Conservation (phyloP, 148 eudicot species). For the Spergularia marina region DNA sequence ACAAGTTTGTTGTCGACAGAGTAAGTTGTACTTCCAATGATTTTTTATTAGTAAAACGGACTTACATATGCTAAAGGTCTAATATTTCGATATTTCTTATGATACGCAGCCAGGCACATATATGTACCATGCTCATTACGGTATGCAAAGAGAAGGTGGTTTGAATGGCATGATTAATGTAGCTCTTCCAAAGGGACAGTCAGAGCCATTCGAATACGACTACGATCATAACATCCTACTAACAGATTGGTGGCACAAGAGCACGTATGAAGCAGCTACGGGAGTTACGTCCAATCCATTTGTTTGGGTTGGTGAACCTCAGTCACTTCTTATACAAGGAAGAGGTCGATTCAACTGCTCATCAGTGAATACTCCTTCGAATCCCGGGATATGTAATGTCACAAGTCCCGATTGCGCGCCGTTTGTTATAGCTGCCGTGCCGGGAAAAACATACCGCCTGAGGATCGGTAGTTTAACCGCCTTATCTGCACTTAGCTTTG, state of each 20-base stretch:
- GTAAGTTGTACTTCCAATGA: conserved; percentile 24
- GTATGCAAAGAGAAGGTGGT: conserved; percentile 75
- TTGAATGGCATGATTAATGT: conserved; percentile 65
- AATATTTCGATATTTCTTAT: not conserved
- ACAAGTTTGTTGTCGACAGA: conserved; percentile 70
- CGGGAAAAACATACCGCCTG: conserved; percentile 71
- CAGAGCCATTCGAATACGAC: conserved; percentile 69
- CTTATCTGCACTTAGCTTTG: conserved; percentile 69
- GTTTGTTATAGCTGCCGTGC: conserved; percentile 46
- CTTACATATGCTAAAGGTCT: too few relatives aligned
- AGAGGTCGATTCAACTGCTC: conserved; percentile 67
- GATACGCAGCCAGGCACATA: conserved; percentile 67
- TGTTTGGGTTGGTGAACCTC: conserved; percentile 79
- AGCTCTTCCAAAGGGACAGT: conserved; percentile 42
- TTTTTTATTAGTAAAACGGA: too few relatives aligned
- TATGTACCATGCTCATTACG: conserved; percentile 83
- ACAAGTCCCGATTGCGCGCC: conserved; percentile 61
- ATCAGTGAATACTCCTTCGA: conserved; percentile 24
- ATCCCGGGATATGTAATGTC: conserved; percentile 39
- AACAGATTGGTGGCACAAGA: conserved; percentile 79
- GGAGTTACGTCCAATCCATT: conserved; percentile 67
- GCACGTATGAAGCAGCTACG: conserved; percentile 51
- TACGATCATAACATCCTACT: conserved; percentile 56
- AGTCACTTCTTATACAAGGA: conserved; percentile 81
- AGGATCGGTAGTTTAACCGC: conserved; percentile 71